Evolutionary conservation across 2,329 filamentous ascomycete genomes (phyloP).

Genomic region (Biscogniauxia sp.): DNA sequence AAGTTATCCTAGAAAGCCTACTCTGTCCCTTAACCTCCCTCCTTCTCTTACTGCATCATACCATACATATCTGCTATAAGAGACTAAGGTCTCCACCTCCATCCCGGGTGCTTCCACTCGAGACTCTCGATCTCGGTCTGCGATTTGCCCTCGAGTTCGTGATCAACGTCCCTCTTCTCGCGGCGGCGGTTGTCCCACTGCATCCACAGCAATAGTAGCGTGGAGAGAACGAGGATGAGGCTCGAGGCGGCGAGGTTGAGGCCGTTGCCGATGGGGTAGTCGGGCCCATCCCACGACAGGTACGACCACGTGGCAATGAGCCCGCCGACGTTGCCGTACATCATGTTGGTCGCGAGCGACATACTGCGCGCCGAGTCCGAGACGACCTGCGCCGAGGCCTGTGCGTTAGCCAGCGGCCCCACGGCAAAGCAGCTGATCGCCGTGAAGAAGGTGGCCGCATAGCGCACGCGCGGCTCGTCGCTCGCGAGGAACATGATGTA

Average conservation of each 20-base stretch:
- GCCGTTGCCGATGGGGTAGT: slow-evolving; percentile 70
- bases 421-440: slow-evolving; percentile 62
- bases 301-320: slow-evolving; percentile 66
- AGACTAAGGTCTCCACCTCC: slow-evolving; percentile 51
- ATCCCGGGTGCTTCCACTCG: slow-evolving; percentile 61
- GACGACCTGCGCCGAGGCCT: slow-evolving; percentile 68
- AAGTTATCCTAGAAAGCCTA: too few species aligned
- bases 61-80: background rate
- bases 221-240: slow-evolving; percentile 48
- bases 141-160: slow-evolving; percentile 50
- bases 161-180: slow-evolving; percentile 47
- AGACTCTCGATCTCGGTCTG: slow-evolving; percentile 51
- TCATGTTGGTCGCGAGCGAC: slow-evolving; percentile 66
- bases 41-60: background rate
- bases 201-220: slow-evolving; percentile 57
- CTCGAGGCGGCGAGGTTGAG: slow-evolving; percentile 61
- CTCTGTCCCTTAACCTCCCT: too few species aligned
- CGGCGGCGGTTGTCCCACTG: slow-evolving; percentile 57
- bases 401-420: slow-evolving; percentile 64
- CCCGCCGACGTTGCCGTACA: slow-evolving; percentile 72
- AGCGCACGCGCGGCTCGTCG: slow-evolving; percentile 51
- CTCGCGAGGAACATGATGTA: slow-evolving; percentile 70
- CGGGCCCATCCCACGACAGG: slow-evolving; percentile 58
- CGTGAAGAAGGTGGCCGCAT: slow-evolving; percentile 70
- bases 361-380: slow-evolving; percentile 67